phyloP scores from a whole-genome alignment of 306 rosid species.

The Sechiopsis laciniata region DNA sequence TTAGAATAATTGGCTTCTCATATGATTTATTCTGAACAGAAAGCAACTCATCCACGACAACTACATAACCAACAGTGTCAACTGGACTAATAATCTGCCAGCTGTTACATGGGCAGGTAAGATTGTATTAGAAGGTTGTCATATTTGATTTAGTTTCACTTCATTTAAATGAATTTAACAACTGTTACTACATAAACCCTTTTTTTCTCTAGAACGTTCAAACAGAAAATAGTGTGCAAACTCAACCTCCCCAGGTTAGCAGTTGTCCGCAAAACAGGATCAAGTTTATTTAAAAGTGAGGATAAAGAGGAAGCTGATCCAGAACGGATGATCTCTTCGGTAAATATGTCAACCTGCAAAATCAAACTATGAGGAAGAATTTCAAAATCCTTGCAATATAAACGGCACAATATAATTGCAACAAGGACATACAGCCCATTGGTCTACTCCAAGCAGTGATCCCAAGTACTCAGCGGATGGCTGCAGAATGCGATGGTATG shows the following conservation, averaged over 20 bases:
- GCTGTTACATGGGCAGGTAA: conserved; percentile 45
- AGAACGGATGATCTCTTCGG: conserved; percentile 95
- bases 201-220: conserved; percentile 24
- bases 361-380: conserved; percentile 35
- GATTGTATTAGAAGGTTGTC: conserved; percentile 34
- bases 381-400: background rate
- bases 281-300: conserved; percentile 77
- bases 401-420: conserved; percentile 8
- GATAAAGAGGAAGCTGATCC: conserved; percentile 98
- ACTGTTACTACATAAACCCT: background rate
- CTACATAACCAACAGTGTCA: conserved; percentile 80
- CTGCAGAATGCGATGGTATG: conserved; percentile 67
- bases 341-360: conserved; percentile 82
- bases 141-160: conserved; percentile 1
- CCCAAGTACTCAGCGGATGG: conserved; percentile 98
- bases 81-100: conserved; percentile 98
- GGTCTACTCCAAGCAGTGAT: conserved; percentile 76
- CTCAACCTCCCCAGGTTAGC: conserved; percentile 92
- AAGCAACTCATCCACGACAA: conserved; percentile 85
- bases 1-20: conserved; percentile 76
- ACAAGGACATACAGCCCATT: conserved; percentile 69
- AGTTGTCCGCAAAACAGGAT: conserved; percentile 83
- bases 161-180: background rate
- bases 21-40: conserved; percentile 79
- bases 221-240: conserved; percentile 10